Conservation (phyloP, 73 alveolate genomes). For the Uronychia setigera region DNA sequence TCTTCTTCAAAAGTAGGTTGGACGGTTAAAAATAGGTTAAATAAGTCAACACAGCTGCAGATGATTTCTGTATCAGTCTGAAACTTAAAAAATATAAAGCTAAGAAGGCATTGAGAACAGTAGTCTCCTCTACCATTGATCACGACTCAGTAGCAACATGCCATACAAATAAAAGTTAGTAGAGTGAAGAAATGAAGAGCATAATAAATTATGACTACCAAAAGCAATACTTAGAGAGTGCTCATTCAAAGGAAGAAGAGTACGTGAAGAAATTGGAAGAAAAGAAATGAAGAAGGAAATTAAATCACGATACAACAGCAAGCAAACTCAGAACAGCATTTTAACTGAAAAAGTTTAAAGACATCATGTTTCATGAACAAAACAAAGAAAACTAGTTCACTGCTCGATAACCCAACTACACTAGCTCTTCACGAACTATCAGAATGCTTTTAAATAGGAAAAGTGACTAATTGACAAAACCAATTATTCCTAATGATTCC, state of each 20-base stretch:
- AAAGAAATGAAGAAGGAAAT: background rate
- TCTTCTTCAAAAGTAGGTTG: background rate
- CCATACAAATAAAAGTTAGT: background rate
- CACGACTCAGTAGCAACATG: background rate
- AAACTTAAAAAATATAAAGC: background rate
- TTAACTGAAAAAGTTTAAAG: background rate
- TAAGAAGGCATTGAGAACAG: background rate
- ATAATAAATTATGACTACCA: background rate
- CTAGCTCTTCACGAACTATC: background rate
- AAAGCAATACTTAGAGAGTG: background rate
- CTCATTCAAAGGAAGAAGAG: background rate
- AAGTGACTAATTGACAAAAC: no score
- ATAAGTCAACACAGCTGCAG: no score
- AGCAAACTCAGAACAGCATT: background rate
- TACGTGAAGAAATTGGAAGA: background rate
- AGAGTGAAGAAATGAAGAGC: background rate
- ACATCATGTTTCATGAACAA: background rate
- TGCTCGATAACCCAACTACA: background rate
- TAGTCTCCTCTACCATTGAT: background rate
- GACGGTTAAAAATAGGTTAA: no score
- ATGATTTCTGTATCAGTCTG: background rate
- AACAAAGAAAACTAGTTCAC: background rate
- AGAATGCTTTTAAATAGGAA: background rate
- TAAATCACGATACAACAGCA: background rate
- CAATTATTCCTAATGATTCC: no score